Base-by-base conservation (phyloP, 768 basidiomycete genomes). In the Xerocomellus amylosporus region DNA sequence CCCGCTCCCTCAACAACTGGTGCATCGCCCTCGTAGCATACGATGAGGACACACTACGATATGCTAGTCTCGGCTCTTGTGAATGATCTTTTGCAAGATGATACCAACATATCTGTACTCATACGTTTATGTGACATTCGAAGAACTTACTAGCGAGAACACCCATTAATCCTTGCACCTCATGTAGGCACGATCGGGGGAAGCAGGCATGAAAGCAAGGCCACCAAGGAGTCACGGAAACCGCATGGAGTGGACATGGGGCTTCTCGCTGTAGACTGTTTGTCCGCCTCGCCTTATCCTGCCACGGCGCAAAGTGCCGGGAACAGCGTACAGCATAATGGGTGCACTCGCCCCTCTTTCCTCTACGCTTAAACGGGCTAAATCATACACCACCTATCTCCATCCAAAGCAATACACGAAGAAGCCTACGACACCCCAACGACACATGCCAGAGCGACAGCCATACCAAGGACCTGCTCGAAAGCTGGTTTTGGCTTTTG, bases 401-500 rank as follows among this genome's bases (percentile, higher is more conserved):
- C 15, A 31, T 50, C 48, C 2, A 36, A 9, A 20, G 13, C 31
- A 36, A 15, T 36, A 28, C 20, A 34, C 39, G 31, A 30, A 28
- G n/a, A 30, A 31, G 13, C 36, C 33, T 12, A 38, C 30, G 38
- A 40, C 30, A 26, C 9, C 8, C 31, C 34, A 24, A 19, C 20
- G 8, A 47, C 34, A 4, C 19, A 71, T 73, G 70, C 61, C 59
- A 41, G 62, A 62, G 43, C 59, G 77, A 62, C 58, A 66, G 31
- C 71, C 73, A 2, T 79, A 77, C 67, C 62, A 59, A 30, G 81
- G 80, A 17, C n/a, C 68, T 8, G 53, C 60, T 30, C 74, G 75
- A 37, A 75, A 75, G 53, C 67, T 82, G 7, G 74, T 81, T 5
- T 56, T 82, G 24, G 79, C 79, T 0, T 77, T 83, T 36, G 81